A percentile compares a stretch with the other conserved stretches of the same genome.
Evolutionary conservation across 2,329 filamentous ascomycete genomes (phyloP).

Genomic region (Dactylellina leptospora): DNA sequence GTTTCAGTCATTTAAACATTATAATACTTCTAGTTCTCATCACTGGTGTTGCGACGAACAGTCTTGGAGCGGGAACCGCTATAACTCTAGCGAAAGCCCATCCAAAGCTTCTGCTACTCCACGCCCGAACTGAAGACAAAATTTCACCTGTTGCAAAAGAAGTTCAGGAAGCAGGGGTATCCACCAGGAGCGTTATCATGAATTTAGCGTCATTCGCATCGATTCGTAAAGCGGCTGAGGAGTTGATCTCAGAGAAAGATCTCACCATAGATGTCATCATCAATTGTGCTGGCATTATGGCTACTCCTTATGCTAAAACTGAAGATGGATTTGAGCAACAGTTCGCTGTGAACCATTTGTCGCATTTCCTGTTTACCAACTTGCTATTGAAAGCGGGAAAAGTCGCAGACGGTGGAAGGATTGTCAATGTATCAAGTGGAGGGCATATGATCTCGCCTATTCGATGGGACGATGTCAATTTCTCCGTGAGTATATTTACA

Average conservation of each 20-base stretch:
- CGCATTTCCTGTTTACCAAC: slow-evolving; percentile 58
- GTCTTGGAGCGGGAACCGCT: slow-evolving; percentile 19
- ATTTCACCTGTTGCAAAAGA: slow-evolving; percentile 24
- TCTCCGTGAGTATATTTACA: slow-evolving; percentile 9
- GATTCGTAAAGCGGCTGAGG: slow-evolving; percentile 25
- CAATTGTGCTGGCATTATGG: slow-evolving; percentile 60
- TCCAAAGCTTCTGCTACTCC: slow-evolving; percentile 27
- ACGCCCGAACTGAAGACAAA: slow-evolving; percentile 33
- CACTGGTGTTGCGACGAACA: slow-evolving; percentile 8
- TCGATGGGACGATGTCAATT: slow-evolving; percentile 33
- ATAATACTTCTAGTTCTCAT: slow-evolving; percentile 11
- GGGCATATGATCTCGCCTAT: slow-evolving; percentile 58
- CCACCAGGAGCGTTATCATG: slow-evolving; percentile 20
- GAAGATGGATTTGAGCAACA: slow-evolving; percentile 51
- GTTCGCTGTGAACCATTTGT: slow-evolving; percentile 57
- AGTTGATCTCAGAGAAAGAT: slow-evolving; percentile 6
- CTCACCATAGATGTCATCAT: slow-evolving; percentile 56
- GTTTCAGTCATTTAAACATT: too few relatives aligned
- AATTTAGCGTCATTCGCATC: slow-evolving; percentile 25
- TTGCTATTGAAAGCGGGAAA: slow-evolving; percentile 58
- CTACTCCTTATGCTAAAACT: slow-evolving; percentile 51
- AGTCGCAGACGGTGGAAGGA: slow-evolving; percentile 58
- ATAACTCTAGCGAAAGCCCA: slow-evolving; percentile 24
- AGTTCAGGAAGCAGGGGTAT: slow-evolving; percentile 8
- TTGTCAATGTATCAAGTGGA: slow-evolving; percentile 62